Base-by-base conservation (phyloP, 805 yeast genomes). In the Grigorovia jiainica region DNA sequence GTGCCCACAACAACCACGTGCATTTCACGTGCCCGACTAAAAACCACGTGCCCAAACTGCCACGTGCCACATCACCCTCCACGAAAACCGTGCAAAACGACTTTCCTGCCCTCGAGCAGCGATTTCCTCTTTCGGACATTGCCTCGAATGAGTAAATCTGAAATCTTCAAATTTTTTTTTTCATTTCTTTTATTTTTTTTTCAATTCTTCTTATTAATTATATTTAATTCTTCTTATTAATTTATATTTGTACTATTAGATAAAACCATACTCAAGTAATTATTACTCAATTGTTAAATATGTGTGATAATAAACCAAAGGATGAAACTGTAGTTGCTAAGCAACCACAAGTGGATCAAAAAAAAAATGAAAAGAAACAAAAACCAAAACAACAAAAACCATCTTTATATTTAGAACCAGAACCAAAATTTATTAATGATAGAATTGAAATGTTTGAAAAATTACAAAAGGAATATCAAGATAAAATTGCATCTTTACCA, bases 381-480 rank as follows among this genome's bases (percentile, higher is more conserved):
- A 67, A 71, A 60, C 68, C 69, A 44, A 65, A 64, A 29, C 58
- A 63, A n/a, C 31, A 27, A 27, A 27, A 27, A 15, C 31, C 31
- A 27, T 27, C 31, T 27, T 63, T 74, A 43, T 72, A 69, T 41
- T 51, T 81, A 49, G 81, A 79, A 44, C 95, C 95, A 23, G 79
- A 79, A 61, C 95, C 96, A n/a, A 79, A 66, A 48, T 92, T 82
- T 60, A 74, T 92, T 54, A 87, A 80, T 32, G 76, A 80, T 48
- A 82, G 98, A 66, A 71, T 82, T 59, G 66, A 73, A 55, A 61
- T 89, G 48, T 92, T 89, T 58, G 94, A 87, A 44, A 73, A 81
- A 61, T 72, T 92, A 51, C 82, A 83, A 69, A 78, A 76, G 43
- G 76, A 80, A 66, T 78, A 82, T 61, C 87, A 86, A 55, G 89